Base-by-base conservation (phyloP, 2,329 filamentous ascomycete genomes). In the Cytospora paraplurivora region DNA sequence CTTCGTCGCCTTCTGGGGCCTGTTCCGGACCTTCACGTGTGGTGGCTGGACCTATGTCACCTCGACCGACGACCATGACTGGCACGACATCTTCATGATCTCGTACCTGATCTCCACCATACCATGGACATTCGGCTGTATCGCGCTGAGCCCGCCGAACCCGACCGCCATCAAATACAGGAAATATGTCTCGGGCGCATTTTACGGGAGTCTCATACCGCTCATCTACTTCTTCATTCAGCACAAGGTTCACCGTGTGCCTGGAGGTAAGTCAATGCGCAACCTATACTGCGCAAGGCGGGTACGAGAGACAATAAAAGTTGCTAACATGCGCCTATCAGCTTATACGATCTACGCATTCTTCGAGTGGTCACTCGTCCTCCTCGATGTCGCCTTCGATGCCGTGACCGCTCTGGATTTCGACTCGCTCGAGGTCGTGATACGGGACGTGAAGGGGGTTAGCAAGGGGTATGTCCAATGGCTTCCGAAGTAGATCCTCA, bases 71-170 rank as follows among this genome's bases (percentile, higher is more conserved):
- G 92, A 98, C 75, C 95, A 99, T 76, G 88, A 96, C 77, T 98
- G 93, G 93, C 95, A 99, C 76, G 95, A 99, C 73, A 94, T 98
- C 67, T 94, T 99, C 76, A 99, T 99, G 95, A 97, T 99, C 70
- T 96, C 93, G 15, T 99, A 99, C 76, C 82, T 99, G 62, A 89
- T 99, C 53, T 90, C 92, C 38, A 98, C 95, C 3, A 82, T 99
- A 60, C 95, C 95, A 1, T 99, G 95, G 95, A 99, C 94, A 1
- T 76, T 92, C 55, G 95, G 95, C 56, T 97, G 94, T 76, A 85
- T 98, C 66, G 87, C 90, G 6, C 79, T 98, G 58, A 97, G 93
- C 76, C 93, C 94, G 12, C 87, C 88, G 62, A 97, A 97, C 74
- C 83, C 88, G 13, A 85, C 81, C 67, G 92, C 95, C 7, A 84